Conservation (phyloP, 371 early-diverging fungal genomes). For the Mucor ambiguus region DNA sequence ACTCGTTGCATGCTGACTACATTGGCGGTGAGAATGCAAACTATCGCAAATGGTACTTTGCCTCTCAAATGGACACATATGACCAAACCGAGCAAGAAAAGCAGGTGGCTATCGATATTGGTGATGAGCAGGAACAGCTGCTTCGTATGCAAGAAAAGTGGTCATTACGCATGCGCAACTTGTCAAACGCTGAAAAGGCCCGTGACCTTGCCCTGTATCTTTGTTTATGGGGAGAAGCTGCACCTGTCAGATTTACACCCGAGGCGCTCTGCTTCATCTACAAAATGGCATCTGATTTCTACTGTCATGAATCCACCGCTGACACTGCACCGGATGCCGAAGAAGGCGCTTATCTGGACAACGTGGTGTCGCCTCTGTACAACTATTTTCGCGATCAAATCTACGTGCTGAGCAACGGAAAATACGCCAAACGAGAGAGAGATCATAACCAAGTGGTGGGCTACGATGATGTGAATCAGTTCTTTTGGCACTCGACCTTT, state of each 20-base stretch:
- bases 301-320: conserved; percentile 23
- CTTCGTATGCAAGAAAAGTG: conserved; percentile 68
- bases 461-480: conserved; percentile 91
- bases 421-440: conserved; percentile 75
- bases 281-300: conserved; percentile 75
- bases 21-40: conserved; percentile 87
- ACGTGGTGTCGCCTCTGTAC: conserved; percentile 79
- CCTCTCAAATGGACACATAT: conserved; percentile 76
- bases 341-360: conserved; percentile 75
- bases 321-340: conserved; percentile 35
- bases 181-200: conserved; percentile 71
- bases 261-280: conserved; percentile 86
- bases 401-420: conserved; percentile 72
- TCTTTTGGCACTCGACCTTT: conserved; percentile 80
- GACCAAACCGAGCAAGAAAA: conserved; percentile 56
- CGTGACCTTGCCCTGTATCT: conserved; percentile 82
- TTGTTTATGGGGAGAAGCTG: conserved; percentile 88
- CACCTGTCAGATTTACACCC: conserved; percentile 77
- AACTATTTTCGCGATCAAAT: conserved; percentile 77
- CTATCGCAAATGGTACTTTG: conserved; percentile 88
- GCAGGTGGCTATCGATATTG: conserved; percentile 38
- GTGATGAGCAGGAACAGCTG: conserved; percentile 45
- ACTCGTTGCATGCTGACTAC: conserved; percentile 84
- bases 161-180: conserved; percentile 70
- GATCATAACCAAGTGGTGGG: conserved; percentile 84